A percentile compares a stretch with the other conserved stretches of the same genome.
Evolutionary conservation across 352 stramenopile species (phyloP).

Genomic region (Phytophthora megakarya): DNA sequence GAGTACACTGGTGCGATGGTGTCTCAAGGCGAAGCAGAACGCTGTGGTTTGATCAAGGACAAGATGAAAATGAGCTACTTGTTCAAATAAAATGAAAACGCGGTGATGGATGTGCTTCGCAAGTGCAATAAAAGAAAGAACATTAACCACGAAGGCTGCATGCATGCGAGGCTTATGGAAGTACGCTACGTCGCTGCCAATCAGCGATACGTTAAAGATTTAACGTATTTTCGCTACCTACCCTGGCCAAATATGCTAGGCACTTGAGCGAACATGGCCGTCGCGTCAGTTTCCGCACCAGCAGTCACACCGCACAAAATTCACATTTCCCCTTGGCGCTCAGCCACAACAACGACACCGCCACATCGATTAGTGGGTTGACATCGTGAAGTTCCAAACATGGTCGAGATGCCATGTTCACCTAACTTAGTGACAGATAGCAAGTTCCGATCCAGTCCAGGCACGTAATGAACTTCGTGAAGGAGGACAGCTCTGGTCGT

Average conservation of each 20-base stretch:
- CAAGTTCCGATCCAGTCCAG: neutral
- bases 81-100: too few species aligned
- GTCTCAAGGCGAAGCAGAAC: conserved; percentile 74
- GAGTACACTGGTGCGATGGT: conserved; percentile 70
- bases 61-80: conserved; percentile 88
- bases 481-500: neutral
- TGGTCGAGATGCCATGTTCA: neutral
- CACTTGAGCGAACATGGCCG: neutral
- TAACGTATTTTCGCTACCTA: too few species aligned
- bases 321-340: neutral
- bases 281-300: neutral
- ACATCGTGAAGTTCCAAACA: neutral
- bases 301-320: neutral
- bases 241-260: too few species aligned
- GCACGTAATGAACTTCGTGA: conserved; percentile 3
- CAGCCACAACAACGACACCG: neutral
- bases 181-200: conserved; percentile 16
- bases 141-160: too few species aligned
- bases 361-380: neutral
- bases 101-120: too few species aligned
- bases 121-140: too few species aligned
- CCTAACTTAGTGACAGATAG: conserved; percentile 4
- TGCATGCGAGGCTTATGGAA: too few species aligned
- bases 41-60: conserved; percentile 85
- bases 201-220: too few species aligned